Base-by-base conservation (phyloP, 1,284 basidiomycete species). In the Ganoderma resinaceum region DNA sequence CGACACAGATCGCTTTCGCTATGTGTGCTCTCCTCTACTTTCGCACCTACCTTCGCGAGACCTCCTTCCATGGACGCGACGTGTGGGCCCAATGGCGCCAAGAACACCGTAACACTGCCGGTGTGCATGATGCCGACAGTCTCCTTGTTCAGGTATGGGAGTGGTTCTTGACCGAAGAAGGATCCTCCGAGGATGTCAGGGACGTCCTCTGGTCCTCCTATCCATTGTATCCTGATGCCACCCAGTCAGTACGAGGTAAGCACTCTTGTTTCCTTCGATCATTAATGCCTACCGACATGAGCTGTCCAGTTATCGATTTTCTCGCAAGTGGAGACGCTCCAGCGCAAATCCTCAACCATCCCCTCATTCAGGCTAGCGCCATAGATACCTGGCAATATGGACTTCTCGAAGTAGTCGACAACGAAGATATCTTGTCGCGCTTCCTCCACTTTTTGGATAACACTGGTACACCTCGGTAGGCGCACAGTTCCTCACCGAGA, bases 381-480 rank as follows among this genome's bases (percentile, higher is more conserved):
- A 55, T 76, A 14, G 77, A 79, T 38, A 76, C 79, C 18, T 90
- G 88, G 88, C 81, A 76, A 49, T 70, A 78, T 59, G 86, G 87
- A 29, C 66, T 62, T 49, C 31, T 40, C 9, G 14, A 58, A 57
- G n/a, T 18, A 37, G 29, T 43, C 3, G 53, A 31, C 9, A 66
- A 69, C 29, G 52, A 38, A 6, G 61, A 71, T 16, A 29, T 72
- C 26, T 43, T 59, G 2, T 61, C 67, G 33, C 72, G 73, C 23
- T 37, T 79, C n/a, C 63, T 78, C 23, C 69, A 71, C 60, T 78
- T 77, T 38, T 79, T 82, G 55, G 83, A 85, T 67, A 70, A 76
- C 18, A 63, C 82, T n/a, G 78, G 80, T 64, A 83, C 85, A 31
- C 84, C 85, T 46, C 78, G 84, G 86, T 87, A 67, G 73, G 78